Conservation (phyloP, 768 basidiomycete species). For the Multifurca ochricompacta region DNA sequence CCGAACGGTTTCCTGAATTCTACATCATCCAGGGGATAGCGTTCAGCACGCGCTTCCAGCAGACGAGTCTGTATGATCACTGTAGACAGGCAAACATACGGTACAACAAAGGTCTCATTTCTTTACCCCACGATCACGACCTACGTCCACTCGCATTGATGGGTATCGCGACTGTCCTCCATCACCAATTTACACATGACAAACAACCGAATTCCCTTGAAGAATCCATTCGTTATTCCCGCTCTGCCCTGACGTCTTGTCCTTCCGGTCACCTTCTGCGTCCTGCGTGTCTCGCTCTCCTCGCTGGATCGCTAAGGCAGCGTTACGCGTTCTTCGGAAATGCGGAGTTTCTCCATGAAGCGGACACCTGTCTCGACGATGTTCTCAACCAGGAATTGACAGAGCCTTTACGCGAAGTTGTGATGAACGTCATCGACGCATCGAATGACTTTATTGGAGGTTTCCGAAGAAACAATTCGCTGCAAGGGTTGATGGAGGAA, state of each 20-base stretch:
- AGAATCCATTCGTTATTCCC: not conserved
- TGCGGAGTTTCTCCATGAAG: not conserved
- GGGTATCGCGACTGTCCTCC: not conserved
- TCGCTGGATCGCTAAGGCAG: not conserved
- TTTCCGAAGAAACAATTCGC: not conserved
- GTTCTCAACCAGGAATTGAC: not conserved
- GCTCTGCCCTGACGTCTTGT: not conserved
- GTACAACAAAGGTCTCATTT: not conserved
- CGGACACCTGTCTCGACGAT: not conserved
- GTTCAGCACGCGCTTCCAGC: not conserved
- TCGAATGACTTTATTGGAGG: not conserved
- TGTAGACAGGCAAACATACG: not conserved
- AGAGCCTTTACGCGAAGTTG: not conserved
- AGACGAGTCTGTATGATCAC: not conserved
- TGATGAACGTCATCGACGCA: not conserved
- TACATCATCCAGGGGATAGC: not conserved
- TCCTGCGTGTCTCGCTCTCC: slow-evolving; percentile 4
- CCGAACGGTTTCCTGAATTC: not conserved
- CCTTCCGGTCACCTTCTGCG: not conserved
- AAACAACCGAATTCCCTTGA: not conserved
- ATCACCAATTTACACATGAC: slow-evolving; percentile 1
- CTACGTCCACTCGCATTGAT: not conserved
- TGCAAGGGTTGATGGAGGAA: not conserved
- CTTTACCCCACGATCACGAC: not conserved
- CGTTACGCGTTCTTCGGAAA: slow-evolving; percentile 4